A percentile compares a stretch with the other conserved stretches of the same genome.
These are phyloP conservation scores for Kluyveromyces sp. DNA, from an alignment of 1,139 yeast genomes.

Conservation along the genomic window DNA sequence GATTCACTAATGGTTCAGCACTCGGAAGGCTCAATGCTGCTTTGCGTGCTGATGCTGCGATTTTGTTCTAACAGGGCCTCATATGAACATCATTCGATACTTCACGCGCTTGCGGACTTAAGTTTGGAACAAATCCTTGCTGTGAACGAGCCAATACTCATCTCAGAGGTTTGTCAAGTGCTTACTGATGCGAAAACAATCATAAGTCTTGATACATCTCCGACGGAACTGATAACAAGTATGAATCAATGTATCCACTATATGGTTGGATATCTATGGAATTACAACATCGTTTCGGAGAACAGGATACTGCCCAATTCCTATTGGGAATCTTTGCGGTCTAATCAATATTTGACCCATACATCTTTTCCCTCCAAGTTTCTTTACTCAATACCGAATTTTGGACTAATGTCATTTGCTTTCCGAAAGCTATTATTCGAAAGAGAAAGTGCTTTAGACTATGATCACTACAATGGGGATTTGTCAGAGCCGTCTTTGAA, in stretches of 20 bases:
- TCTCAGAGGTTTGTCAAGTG: slow-evolving; percentile 6
- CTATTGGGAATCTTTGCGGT: slow-evolving; percentile 5
- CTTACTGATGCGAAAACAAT: slow-evolving; percentile 5
- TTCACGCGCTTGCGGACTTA: slow-evolving; percentile 1
- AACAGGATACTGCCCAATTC: slow-evolving; percentile 2
- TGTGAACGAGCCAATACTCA: not conserved
- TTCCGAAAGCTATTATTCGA: slow-evolving; percentile 31
- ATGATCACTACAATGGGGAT: slow-evolving; percentile 42
- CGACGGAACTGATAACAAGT: not conserved
- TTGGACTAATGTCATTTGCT: slow-evolving; percentile 34
- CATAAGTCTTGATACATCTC: not conserved
- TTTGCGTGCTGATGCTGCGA: not conserved
- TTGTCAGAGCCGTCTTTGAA: slow-evolving; percentile 23
- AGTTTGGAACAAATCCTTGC: slow-evolving; percentile 4
- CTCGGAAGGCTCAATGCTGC: not conserved
- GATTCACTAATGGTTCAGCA: not conserved
- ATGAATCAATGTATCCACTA: slow-evolving; percentile 40
- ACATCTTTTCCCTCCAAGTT: slow-evolving; percentile 29
- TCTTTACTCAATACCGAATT: slow-evolving; percentile 47
- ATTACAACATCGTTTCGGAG: slow-evolving; percentile 40
- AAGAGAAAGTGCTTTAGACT: slow-evolving; percentile 23
- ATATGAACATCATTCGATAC: not conserved
- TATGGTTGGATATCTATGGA: slow-evolving; percentile 55
- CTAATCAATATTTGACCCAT: slow-evolving; percentile 36
- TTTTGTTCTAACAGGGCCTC: not conserved